Evolutionary conservation across 805 yeast species (phyloP).

Genomic region (Myxozyma geophila): DNA sequence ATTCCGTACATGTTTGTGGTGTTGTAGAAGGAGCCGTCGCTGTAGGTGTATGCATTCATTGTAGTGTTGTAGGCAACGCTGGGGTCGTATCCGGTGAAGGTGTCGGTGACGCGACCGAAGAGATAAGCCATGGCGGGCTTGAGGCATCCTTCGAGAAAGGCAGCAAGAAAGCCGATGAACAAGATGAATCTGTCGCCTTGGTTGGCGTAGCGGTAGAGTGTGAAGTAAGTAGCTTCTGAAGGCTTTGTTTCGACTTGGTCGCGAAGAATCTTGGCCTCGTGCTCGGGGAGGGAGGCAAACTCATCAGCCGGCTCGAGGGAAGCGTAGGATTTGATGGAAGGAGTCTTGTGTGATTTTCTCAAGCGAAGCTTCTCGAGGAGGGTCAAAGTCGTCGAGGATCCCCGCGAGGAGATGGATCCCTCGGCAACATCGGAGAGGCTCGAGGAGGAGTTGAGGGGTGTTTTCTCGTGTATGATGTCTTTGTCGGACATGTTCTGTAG

Average conservation of each 20-base stretch:
- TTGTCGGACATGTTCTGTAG: slow-evolving; percentile 20
- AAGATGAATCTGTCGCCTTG: slow-evolving; percentile 42
- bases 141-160: slow-evolving; percentile 48
- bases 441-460: slow-evolving; percentile 14
- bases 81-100: slow-evolving; percentile 42
- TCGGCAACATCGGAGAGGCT: slow-evolving; percentile 17
- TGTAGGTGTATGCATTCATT: slow-evolving; percentile 37
- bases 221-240: slow-evolving; percentile 38
- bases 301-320: slow-evolving; percentile 27
- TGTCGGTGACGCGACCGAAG: slow-evolving; percentile 48
- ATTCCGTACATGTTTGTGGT: slow-evolving; percentile 19
- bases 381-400: slow-evolving; percentile 7
- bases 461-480: slow-evolving; percentile 17
- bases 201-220: slow-evolving; percentile 46
- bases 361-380: slow-evolving; percentile 21
- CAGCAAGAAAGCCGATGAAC: slow-evolving; percentile 42
- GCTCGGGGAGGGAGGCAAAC: slow-evolving; percentile 40
- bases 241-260: slow-evolving; percentile 42
- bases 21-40: slow-evolving; percentile 23
- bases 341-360: slow-evolving; percentile 7
- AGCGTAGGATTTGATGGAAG: slow-evolving; percentile 27
- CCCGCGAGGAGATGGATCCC: slow-evolving; percentile 21
- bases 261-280: slow-evolving; percentile 45
- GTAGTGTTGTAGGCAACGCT: slow-evolving; percentile 18
- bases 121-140: slow-evolving; percentile 45